These are phyloP conservation scores for Colletotrichum sublineola DNA, from an alignment of 2,329 filamentous ascomycete species.

Conservation along the genomic window DNA sequence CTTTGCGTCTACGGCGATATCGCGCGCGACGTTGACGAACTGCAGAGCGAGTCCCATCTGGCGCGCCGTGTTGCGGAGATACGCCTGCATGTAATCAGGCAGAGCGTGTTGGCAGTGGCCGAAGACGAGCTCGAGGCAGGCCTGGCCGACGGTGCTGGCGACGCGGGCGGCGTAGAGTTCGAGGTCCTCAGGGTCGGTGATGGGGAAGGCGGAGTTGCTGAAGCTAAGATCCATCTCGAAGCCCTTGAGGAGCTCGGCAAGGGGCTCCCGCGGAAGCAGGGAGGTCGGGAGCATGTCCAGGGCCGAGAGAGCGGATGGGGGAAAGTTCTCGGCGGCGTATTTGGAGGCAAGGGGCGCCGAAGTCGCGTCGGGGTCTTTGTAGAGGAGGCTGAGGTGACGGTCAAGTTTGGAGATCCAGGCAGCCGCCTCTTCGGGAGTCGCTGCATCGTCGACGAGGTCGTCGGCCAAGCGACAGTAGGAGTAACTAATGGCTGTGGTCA, in stretches of 20 bases:
- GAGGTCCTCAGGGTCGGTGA: slow-evolving; percentile 69
- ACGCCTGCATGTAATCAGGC: slow-evolving; percentile 50
- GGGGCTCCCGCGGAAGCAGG: slow-evolving; percentile 68
- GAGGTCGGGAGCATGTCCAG: slow-evolving; percentile 70
- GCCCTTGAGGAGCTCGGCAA: slow-evolving; percentile 75
- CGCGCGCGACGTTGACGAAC: slow-evolving; percentile 82
- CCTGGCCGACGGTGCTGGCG: slow-evolving; percentile 78
- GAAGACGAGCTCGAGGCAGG: slow-evolving; percentile 77
- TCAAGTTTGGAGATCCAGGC: slow-evolving; percentile 71
- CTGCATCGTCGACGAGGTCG: slow-evolving; percentile 77
- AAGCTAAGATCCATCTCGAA: slow-evolving; percentile 78
- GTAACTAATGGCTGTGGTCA: slow-evolving; percentile 61
- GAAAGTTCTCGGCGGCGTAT: slow-evolving; percentile 65
- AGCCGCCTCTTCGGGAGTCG: slow-evolving; percentile 63
- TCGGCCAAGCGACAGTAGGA: slow-evolving; percentile 82
- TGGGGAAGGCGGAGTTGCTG: slow-evolving; percentile 61
- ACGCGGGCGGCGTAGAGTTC: slow-evolving; percentile 75
- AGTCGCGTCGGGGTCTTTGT: slow-evolving; percentile 50
- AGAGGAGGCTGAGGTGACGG: slow-evolving; percentile 68
- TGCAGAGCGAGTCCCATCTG: slow-evolving; percentile 82
- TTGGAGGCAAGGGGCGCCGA: slow-evolving; percentile 36
- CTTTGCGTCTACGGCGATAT: slow-evolving; percentile 76
- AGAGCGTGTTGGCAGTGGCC: slow-evolving; percentile 60
- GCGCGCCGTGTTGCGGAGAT: slow-evolving; percentile 68
- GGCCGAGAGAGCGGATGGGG: slow-evolving; percentile 64